Evolutionary conservation across 805 yeast species (phyloP).

Genomic region (Candida yuanshanica): DNA sequence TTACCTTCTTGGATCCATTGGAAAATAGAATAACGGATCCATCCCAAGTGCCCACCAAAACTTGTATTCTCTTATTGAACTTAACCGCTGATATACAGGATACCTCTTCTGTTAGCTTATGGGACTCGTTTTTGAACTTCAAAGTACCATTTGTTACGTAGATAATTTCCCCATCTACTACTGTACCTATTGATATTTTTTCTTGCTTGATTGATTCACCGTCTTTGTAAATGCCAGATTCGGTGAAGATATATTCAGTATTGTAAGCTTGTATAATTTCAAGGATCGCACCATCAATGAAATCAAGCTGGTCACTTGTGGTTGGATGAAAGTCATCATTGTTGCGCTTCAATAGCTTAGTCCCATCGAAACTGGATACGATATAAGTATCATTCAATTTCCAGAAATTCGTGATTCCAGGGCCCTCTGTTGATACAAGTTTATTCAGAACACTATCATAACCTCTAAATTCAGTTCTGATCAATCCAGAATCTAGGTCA

Average conservation of each 20-base stretch:
- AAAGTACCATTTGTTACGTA: background rate
- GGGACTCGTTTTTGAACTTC: background rate
- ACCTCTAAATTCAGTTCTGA: slow-evolving; percentile 20
- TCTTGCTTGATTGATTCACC: slow-evolving; percentile 1
- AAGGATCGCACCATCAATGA: slow-evolving; percentile 12
- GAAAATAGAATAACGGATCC: slow-evolving; percentile 11
- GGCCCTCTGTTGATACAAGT: background rate
- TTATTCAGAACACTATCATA: background rate
- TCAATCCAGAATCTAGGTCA: slow-evolving; percentile 14
- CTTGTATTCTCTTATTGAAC: background rate
- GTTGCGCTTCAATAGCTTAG: slow-evolving; percentile 3
- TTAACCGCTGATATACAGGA: slow-evolving; percentile 10
- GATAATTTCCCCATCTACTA: background rate
- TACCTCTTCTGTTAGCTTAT: slow-evolving; percentile 11
- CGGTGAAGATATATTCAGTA: slow-evolving; percentile 8
- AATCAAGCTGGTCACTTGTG: background rate
- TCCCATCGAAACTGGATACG: slow-evolving; percentile 8
- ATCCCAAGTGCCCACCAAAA: slow-evolving; percentile 21
- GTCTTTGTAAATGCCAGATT: slow-evolving; percentile 17
- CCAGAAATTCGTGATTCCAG: slow-evolving; percentile 12
- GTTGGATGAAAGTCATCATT: background rate
- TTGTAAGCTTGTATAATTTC: slow-evolving; percentile 7
- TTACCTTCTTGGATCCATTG: slow-evolving; percentile 4
- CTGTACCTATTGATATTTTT: slow-evolving; percentile 3
- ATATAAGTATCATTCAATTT: slow-evolving; percentile 7